These are phyloP conservation scores for Blumeria graminis DNA, from an alignment of 2,329 filamentous ascomycete genomes.

Conservation along the genomic window DNA sequence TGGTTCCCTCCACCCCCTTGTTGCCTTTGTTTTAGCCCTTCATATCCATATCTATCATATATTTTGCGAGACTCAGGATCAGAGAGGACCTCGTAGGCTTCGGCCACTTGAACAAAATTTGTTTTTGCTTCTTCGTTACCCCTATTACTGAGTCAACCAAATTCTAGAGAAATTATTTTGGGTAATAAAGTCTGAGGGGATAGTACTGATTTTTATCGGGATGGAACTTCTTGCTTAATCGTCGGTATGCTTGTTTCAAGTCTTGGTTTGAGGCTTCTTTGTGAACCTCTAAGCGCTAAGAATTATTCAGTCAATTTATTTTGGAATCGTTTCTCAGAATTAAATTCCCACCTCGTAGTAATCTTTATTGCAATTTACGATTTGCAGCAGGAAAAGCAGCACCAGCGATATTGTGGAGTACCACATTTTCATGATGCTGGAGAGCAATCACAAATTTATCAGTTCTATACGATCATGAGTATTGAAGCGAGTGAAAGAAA, in stretches of 20 bases:
- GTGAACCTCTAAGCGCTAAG: conserved; percentile 56
- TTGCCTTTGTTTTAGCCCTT: conserved; percentile 65
- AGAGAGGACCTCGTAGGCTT: conserved; percentile 83
- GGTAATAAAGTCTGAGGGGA: neutral
- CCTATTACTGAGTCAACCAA: conserved; percentile 20
- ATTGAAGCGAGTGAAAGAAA: too few relatives aligned
- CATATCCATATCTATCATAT: conserved; percentile 86
- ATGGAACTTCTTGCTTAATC: conserved; percentile 83
- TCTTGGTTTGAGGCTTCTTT: conserved; percentile 63
- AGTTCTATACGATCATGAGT: too few relatives aligned
- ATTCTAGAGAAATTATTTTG: neutral
- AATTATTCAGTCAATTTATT: conserved; percentile 5
- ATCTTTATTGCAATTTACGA: conserved; percentile 39
- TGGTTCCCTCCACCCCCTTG: conserved; percentile 36
- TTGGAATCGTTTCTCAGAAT: neutral
- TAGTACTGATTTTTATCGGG: conserved; percentile 92
- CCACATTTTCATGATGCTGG: conserved; percentile 20
- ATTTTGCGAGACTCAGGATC: conserved; percentile 59
- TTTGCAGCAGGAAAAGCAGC: conserved; percentile 27
- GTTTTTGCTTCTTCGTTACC: conserved; percentile 57
- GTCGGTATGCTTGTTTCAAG: conserved; percentile 81
- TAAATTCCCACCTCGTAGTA: conserved; percentile 45
- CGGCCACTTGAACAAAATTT: conserved; percentile 82
- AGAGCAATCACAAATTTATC: neutral
- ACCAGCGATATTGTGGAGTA: conserved; percentile 26